A percentile compares a stretch with the other conserved stretches of the same genome.
Conservation (phyloP, 306 rosid species). For the Castanea crenata region DNA sequence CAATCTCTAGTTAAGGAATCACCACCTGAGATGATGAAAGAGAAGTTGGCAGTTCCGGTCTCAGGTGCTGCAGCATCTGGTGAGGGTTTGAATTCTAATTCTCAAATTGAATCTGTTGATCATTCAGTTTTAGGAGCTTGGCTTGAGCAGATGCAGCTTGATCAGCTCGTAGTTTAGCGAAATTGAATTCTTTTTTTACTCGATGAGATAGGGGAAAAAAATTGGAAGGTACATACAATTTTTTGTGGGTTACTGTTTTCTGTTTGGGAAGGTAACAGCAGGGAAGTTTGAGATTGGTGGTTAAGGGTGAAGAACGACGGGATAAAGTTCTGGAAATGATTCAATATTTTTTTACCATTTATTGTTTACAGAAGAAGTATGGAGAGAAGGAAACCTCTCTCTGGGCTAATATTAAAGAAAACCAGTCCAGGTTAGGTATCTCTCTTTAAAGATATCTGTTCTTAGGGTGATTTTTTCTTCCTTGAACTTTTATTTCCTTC, state of each 20-base stretch:
- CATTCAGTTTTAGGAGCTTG: constrained; percentile 82
- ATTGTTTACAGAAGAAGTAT: constrained; percentile 37
- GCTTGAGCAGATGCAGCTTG: constrained; percentile 97
- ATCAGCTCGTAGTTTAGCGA: constrained; percentile 65
- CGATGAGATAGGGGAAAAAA: constrained; percentile 40
- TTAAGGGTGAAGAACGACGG: constrained; percentile 15
- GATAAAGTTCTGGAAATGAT: constrained; percentile 20
- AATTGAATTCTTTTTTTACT: constrained; percentile 37
- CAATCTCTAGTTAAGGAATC: constrained; percentile 88
- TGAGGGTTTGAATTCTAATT: constrained; percentile 51
- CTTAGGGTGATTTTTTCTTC: constrained; percentile 7
- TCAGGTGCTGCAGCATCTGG: constrained; percentile 49
- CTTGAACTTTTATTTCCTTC: not conserved
- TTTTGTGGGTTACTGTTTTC: constrained; percentile 35
- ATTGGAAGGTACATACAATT: constrained; percentile 37
- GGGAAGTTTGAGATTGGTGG: constrained; percentile 23
- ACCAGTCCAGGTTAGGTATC: constrained; percentile 39
- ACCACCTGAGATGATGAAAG: constrained; percentile 66
- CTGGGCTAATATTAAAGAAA: constrained; percentile 27
- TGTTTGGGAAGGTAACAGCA: constrained; percentile 21
- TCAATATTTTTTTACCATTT: constrained; percentile 32
- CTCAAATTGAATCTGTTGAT: constrained; percentile 63
- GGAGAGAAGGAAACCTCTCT: constrained; percentile 28
- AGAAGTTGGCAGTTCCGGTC: constrained; percentile 43
- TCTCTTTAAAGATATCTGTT: constrained; percentile 22